A percentile compares a stretch with the other conserved stretches of the same genome.
Conservation (phyloP, 345 rosid species). For the Cardamine chenopodiifolia region DNA sequence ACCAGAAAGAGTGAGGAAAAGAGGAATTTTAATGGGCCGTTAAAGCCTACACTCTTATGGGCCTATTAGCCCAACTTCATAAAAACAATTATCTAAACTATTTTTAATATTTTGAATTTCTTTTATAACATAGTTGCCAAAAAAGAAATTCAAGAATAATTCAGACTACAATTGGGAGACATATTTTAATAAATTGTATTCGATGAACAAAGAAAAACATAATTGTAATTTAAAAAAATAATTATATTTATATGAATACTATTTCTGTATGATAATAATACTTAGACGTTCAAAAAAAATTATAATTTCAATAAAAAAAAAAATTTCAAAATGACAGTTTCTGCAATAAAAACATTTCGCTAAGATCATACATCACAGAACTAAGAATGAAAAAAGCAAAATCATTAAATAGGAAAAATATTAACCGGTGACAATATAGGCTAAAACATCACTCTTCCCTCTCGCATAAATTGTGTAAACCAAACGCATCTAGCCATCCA, state of each 20-base stretch:
- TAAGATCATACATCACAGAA: conserved; percentile 16
- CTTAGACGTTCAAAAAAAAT: no score
- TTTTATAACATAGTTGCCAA: not conserved
- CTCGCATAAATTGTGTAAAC: conserved; percentile 90
- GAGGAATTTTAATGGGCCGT: not conserved
- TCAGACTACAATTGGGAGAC: not conserved
- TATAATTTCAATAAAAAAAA: no score
- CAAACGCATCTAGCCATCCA: conserved; percentile 97
- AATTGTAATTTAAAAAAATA: no score
- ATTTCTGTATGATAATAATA: no score
- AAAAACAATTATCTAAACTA: not conserved
- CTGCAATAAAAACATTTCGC: conserved; percentile 9
- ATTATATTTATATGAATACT: no score
- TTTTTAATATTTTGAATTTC: not conserved
- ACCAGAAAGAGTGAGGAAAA: not conserved
- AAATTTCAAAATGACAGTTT: conserved; percentile 11
- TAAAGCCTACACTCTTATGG: not conserved
- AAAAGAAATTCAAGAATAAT: not conserved
- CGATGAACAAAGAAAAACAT: not conserved
- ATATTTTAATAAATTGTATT: not conserved
- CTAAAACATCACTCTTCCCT: conserved; percentile 86
- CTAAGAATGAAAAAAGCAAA: no score
- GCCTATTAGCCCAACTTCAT: not conserved
- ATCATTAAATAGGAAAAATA: not conserved
- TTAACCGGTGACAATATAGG: conserved; percentile 85